Conservation (phyloP, 176 grass and related monocot species). For the Eragrostis nindensis region DNA sequence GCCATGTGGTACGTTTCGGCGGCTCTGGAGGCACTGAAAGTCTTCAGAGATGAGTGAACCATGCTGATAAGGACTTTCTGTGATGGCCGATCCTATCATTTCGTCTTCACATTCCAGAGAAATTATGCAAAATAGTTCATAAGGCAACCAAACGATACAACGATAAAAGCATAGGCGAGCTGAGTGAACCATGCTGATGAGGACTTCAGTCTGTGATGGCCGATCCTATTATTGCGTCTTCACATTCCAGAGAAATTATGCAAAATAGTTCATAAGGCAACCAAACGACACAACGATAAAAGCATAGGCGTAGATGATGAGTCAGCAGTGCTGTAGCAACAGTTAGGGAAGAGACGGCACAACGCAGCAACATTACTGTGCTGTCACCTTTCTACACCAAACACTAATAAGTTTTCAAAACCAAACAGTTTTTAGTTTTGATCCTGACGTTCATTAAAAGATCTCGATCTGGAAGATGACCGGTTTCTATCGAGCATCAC, state of each 20-base stretch:
- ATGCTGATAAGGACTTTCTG: too few species aligned
- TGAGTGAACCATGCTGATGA: slow-evolving; percentile 11
- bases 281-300: slow-evolving; percentile 19
- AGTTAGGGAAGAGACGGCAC: slow-evolving; percentile 12
- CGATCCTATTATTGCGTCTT: not conserved
- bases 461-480: not conserved
- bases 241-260: slow-evolving; percentile 12
- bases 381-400: not conserved
- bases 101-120: not conserved
- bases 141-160: not conserved
- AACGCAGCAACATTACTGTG: not conserved
- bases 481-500: not conserved
- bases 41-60: not conserved
- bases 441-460: not conserved
- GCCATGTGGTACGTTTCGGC: slow-evolving; percentile 36
- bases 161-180: slow-evolving; percentile 1
- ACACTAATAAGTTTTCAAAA: not conserved
- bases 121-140: slow-evolving; percentile 21
- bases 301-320: slow-evolving; percentile 11
- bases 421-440: not conserved
- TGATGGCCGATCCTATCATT: not conserved
- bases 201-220: slow-evolving; percentile 15
- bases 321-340: not conserved
- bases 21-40: not conserved
- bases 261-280: slow-evolving; percentile 23